A percentile compares a stretch with the other conserved stretches of the same genome.
Evolutionary conservation across 2,329 filamentous ascomycete genomes (phyloP).

Genomic region (Cyanodermella asteris): DNA sequence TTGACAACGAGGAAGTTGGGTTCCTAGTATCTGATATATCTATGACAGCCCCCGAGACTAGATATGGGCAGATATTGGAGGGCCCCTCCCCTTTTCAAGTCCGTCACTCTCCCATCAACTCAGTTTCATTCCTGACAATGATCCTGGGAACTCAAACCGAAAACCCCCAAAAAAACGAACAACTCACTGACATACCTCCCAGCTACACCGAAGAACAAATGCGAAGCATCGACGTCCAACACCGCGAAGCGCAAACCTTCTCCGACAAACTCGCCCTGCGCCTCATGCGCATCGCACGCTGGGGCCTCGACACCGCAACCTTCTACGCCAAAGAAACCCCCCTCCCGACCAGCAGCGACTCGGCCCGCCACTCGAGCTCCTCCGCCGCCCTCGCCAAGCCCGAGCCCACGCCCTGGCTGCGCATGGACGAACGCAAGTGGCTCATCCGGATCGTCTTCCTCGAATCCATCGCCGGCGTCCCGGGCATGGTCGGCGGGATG

Average conservation of each 20-base stretch:
- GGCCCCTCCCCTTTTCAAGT: no score
- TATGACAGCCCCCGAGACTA: no score
- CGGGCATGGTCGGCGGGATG: constrained; percentile 94
- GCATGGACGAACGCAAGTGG: constrained; percentile 72
- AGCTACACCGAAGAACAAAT: constrained; percentile 64
- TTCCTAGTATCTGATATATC: no score
- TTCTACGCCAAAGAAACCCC: constrained; percentile 53
- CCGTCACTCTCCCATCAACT: no score
- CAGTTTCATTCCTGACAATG: no score
- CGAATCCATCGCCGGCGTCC: constrained; percentile 83
- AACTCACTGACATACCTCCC: constrained; percentile 2
- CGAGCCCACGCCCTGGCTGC: constrained; percentile 19
- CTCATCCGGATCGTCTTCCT: constrained; percentile 78
- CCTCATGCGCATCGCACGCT: constrained; percentile 54
- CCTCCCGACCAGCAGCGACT: constrained; percentile 17
- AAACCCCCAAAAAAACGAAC: no score
- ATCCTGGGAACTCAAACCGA: no score
- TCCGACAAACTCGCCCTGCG: constrained; percentile 63
- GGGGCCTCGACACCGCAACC: constrained; percentile 61
- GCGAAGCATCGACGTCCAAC: constrained; percentile 48
- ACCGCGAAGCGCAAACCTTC: constrained; percentile 48
- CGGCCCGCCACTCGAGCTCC: constrained; percentile 29
- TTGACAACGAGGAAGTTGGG: no score
- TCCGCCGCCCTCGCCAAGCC: constrained; percentile 4
- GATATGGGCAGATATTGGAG: no score